Conservation (phyloP, 169 alveolate species). For the Miamiensis avidus region DNA sequence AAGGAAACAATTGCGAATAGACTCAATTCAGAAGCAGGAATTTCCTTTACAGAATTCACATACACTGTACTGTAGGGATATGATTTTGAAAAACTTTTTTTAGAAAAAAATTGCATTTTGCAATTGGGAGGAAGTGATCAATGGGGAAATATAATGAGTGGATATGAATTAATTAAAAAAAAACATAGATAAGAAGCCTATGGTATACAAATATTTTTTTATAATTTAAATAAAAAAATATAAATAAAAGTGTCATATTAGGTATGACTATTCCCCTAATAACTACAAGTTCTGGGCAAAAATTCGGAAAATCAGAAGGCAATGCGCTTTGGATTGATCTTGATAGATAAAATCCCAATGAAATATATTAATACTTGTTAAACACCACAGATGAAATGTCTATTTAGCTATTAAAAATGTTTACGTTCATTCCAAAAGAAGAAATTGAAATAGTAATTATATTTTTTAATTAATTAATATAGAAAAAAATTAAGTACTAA, state of each 20-base stretch:
- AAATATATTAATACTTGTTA: slow-evolving; percentile 50
- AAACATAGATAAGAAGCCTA: slow-evolving; percentile 43
- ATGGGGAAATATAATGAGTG: slow-evolving; percentile 77
- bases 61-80: slow-evolving; percentile 56
- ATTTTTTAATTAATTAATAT: no score
- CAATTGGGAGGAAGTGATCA: slow-evolving; percentile 73
- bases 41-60: slow-evolving; percentile 66
- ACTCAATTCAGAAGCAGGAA: slow-evolving; percentile 44
- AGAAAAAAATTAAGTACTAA: neutral
- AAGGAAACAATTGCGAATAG: slow-evolving; percentile 55
- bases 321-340: slow-evolving; percentile 59
- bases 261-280: slow-evolving; percentile 56
- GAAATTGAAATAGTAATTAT: slow-evolving; percentile 26
- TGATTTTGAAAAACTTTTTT: slow-evolving; percentile 51
- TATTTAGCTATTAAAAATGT: slow-evolving; percentile 26
- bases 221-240: no score
- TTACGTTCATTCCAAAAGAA: slow-evolving; percentile 51
- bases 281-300: slow-evolving; percentile 53
- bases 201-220: no score
- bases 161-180: slow-evolving; percentile 61
- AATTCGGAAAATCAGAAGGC: slow-evolving; percentile 68
- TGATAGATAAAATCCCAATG: slow-evolving; percentile 17
- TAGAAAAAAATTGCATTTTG: slow-evolving; percentile 42
- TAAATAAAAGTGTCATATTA: no score
- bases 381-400: slow-evolving; percentile 52